These are phyloP conservation scores for Pseudognaphalium luteoalbum DNA, from an alignment of 129 eudicot species.

Conservation along the genomic window DNA sequence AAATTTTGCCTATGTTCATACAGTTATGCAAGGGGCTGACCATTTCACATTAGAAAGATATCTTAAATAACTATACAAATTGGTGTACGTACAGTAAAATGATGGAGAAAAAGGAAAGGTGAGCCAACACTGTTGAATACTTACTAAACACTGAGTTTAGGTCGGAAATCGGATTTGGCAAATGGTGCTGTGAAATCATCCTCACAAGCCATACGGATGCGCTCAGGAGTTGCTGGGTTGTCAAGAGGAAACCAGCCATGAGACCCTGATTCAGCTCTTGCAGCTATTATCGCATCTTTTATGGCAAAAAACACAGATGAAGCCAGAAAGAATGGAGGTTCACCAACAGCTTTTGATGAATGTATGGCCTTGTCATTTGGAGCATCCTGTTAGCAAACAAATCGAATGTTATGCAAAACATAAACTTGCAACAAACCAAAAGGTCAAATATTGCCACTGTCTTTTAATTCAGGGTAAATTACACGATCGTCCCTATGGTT, in stretches of 20 bases:
- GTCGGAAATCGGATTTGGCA: slow-evolving; percentile 57
- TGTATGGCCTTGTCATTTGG: slow-evolving; percentile 89
- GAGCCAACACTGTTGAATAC: background rate
- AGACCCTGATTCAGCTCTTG: slow-evolving; percentile 72
- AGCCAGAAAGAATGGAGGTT: slow-evolving; percentile 95
- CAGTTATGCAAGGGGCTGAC: background rate
- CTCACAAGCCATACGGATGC: slow-evolving; percentile 89
- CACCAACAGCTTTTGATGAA: slow-evolving; percentile 97
- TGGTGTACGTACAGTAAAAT: background rate
- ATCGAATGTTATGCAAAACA: background rate
- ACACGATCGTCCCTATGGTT: background rate
- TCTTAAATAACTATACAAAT: slow-evolving; percentile 5
- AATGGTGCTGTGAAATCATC: slow-evolving; percentile 71
- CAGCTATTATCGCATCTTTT: slow-evolving; percentile 79
- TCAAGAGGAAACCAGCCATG: slow-evolving; percentile 89
- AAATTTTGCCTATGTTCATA: background rate
- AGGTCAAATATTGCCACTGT: background rate
- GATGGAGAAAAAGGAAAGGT: background rate
- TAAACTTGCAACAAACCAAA: background rate
- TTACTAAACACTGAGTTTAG: slow-evolving; percentile 70
- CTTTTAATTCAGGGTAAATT: background rate
- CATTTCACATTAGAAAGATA: too few relatives aligned
- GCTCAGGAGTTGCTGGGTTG: slow-evolving; percentile 95
- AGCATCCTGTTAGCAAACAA: slow-evolving; percentile 59
- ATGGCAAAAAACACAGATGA: slow-evolving; percentile 86